Conservation (phyloP, 345 rosid genomes). For the Ailanthus altissimus region DNA sequence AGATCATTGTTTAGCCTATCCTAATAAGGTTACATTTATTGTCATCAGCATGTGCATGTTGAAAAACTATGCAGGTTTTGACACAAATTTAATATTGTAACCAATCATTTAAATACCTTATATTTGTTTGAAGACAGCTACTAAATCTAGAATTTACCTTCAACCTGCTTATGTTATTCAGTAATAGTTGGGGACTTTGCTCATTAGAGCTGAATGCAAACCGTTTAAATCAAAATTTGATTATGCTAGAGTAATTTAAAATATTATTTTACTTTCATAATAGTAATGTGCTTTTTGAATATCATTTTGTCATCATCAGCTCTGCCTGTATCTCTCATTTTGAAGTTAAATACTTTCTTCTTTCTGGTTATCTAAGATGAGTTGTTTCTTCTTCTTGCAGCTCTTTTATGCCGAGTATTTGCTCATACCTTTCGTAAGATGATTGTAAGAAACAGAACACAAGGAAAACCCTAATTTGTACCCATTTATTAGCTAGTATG, state of each 20-base stretch:
- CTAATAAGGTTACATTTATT: neutral
- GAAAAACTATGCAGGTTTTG: neutral
- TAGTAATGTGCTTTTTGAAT: neutral
- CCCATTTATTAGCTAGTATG: too few relatives aligned
- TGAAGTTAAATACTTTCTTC: neutral
- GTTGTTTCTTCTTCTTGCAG: slow-evolving; percentile 42
- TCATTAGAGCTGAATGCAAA: neutral
- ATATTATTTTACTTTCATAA: neutral
- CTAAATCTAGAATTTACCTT: neutral
- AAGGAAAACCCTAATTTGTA: too few relatives aligned
- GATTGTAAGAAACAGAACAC: slow-evolving; percentile 19
- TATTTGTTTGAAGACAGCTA: neutral
- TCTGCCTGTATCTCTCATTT: neutral
- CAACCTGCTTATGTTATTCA: neutral
- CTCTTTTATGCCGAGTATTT: slow-evolving; percentile 92
- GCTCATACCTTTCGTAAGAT: slow-evolving; percentile 82
- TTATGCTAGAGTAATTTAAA: neutral
- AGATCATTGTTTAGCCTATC: neutral
- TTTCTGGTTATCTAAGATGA: neutral
- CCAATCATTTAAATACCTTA: neutral
- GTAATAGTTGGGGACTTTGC: neutral
- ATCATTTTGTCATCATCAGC: slow-evolving; percentile 3
- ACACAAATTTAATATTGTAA: neutral
- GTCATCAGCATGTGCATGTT: neutral
- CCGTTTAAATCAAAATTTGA: neutral